These are phyloP conservation scores for Lumnitzera racemosa DNA, from an alignment of 345 rosid species.

Conservation along the genomic window DNA sequence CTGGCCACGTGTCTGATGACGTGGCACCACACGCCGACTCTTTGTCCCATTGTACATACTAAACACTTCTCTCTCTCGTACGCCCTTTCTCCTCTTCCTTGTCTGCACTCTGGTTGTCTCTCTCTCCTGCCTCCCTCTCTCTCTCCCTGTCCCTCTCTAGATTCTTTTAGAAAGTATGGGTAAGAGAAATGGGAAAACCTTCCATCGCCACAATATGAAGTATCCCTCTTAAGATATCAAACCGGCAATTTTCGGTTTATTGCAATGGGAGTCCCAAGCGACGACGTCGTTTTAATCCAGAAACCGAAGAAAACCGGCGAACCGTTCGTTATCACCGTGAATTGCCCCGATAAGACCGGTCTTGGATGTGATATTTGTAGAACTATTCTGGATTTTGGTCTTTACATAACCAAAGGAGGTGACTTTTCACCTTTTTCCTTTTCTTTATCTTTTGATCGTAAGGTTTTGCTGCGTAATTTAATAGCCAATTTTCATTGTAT, in stretches of 20 bases:
- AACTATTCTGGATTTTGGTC: slow-evolving; percentile 71
- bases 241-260: neutral
- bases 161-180: neutral
- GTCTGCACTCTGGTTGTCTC: neutral
- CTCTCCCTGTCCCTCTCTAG: neutral
- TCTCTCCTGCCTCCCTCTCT: no score
- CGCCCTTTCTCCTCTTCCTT: neutral
- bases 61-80: neutral
- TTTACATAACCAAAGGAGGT: slow-evolving; percentile 77
- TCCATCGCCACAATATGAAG: neutral
- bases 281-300: slow-evolving; percentile 58
- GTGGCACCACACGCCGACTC: neutral
- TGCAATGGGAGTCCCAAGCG: slow-evolving; percentile 42
- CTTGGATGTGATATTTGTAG: slow-evolving; percentile 73
- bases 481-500: neutral
- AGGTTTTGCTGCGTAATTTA: neutral
- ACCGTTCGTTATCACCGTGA: slow-evolving; percentile 62
- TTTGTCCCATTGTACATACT: neutral
- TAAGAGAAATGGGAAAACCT: neutral
- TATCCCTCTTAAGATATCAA: neutral
- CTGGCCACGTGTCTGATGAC: slow-evolving; percentile 17
- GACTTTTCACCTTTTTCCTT: neutral
- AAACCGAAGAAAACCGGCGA: slow-evolving; percentile 54
- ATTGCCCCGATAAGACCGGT: slow-evolving; percentile 73
- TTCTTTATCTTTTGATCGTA: neutral